Evolutionary conservation across 1,284 basidiomycete species (phyloP), one percentile per base, ranked within the genome.

Genomic region (Moesziomyces globuligerus): DNA sequence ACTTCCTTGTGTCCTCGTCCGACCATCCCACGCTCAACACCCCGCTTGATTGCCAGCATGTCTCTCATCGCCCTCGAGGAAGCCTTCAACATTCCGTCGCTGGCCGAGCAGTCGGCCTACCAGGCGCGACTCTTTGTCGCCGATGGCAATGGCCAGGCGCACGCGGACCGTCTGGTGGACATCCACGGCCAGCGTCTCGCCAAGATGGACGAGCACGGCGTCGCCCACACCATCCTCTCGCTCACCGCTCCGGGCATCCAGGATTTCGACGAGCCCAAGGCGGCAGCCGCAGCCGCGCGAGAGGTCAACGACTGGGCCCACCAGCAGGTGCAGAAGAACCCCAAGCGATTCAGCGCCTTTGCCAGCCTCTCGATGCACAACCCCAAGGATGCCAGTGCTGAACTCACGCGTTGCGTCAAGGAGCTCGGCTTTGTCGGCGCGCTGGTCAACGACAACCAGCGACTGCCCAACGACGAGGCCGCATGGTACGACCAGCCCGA

Each of bases 341-440:
- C 46, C 15, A 75, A 79, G 64, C 77, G 79, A 10, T 80, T 82
- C 69, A 80, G 80, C 45, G 80, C 78, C 21, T 80, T 82, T 29
- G 81, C 81, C 28, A 76, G 78, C 15, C 72, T 82, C 29, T 77
- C 74, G 41, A 82, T 82, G 81, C 81, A 82, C 69, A 76, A 82
- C 56, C 72, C 81, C 29, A 54, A 78, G 49, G 78, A 81, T 43
- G 81, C 81, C 9, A 65, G 72, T 46, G 68, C 72, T 7, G 81
- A 82, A 74, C 70, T 82, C 10, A 57, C 54, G 21, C 72, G 79
- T 32, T 79, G 76, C 37, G 79, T 82, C 52, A 78, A 77, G 62
- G 66, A 82, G 56, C 56, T 64, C 24, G 67, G 67, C 26, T 70
- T 70, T 18, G 67, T 70, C 23, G 67, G 67, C 18, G 67, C 60